These are phyloP conservation scores for Fomitopsis schrenkii DNA, from an alignment of 1,284 basidiomycete genomes.

Conservation along the genomic window DNA sequence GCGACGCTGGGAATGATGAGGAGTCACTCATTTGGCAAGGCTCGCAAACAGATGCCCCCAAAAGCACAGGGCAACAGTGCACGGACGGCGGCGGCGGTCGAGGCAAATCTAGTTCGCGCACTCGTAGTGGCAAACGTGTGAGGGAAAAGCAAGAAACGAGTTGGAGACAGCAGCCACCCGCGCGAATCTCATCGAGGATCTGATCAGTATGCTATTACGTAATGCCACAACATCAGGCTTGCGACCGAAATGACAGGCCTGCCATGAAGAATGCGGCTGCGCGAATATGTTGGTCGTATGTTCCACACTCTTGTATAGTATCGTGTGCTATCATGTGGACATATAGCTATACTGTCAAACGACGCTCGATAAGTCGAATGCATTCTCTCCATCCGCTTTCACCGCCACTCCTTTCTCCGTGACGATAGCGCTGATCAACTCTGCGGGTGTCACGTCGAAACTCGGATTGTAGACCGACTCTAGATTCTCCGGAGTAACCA, in stretches of 20 bases:
- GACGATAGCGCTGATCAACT: conserved; percentile 79
- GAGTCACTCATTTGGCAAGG: conserved; percentile 40
- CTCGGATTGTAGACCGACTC: conserved; percentile 84
- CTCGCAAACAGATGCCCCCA: too few species aligned
- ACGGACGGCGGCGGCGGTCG: too few species aligned
- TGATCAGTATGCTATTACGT: not conserved
- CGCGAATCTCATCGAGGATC: not conserved
- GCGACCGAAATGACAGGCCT: too few species aligned
- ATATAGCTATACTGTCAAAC: conserved; percentile 29
- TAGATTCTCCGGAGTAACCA: conserved; percentile 68
- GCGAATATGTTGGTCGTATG: too few species aligned
- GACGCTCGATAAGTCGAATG: conserved; percentile 52
- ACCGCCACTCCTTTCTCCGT: conserved; percentile 87
- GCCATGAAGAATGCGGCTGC: too few species aligned
- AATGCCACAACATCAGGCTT: not conserved
- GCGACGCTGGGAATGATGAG: conserved; percentile 37
- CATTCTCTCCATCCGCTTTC: conserved; percentile 43
- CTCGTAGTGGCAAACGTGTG: not conserved
- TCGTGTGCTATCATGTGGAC: too few species aligned
- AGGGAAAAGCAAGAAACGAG: not conserved
- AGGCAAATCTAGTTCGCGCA: not conserved
- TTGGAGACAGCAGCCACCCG: not conserved
- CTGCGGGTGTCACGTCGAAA: conserved; percentile 91
- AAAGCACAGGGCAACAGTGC: too few species aligned
- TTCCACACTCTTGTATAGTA: not conserved